Percentiles rank a stretch among this genome's conserved stretches.
Conservation (phyloP, 2,329 filamentous ascomycete species). For the Beauveria scarabaeidicola region DNA sequence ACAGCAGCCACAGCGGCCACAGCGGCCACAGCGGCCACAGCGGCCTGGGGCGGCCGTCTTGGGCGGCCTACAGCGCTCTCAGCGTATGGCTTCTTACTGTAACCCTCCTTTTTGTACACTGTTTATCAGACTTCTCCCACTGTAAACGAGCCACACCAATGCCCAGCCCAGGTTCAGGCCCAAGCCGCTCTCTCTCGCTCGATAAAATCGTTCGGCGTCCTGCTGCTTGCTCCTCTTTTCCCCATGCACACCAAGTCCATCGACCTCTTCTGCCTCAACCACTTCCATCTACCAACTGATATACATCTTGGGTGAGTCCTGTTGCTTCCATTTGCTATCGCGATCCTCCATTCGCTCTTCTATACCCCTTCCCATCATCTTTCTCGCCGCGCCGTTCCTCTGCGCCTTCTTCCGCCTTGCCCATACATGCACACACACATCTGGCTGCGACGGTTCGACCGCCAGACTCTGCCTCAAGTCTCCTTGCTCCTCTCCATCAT, state of each 20-base stretch:
- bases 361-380: constrained; percentile 14
- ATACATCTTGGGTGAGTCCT: constrained; percentile 30
- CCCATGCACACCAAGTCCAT: constrained; percentile 17
- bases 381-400: not conserved
- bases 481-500: not conserved
- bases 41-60: not conserved
- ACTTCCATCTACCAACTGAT: constrained; percentile 14
- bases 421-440: not conserved
- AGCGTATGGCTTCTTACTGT: not conserved
- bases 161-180: not conserved
- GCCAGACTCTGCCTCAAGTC: constrained; percentile 6
- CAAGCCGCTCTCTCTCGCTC: not conserved
- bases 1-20: not conserved
- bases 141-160: not conserved
- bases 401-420: not conserved
- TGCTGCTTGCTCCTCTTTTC: constrained; percentile 18
- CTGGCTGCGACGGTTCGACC: constrained; percentile 7
- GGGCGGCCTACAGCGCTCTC: not conserved
- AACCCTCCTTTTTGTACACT: not conserved
- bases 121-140: not conserved
- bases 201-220: constrained; percentile 19
- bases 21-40: not conserved
- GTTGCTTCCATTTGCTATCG: constrained; percentile 25
- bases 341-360: constrained; percentile 25
- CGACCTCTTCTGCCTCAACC: constrained; percentile 9